Evolutionary conservation across 139 green algal genomes (phyloP), one percentile per base, ranked within the genome.

Genomic region (Astrephomene gubernaculifera): DNA sequence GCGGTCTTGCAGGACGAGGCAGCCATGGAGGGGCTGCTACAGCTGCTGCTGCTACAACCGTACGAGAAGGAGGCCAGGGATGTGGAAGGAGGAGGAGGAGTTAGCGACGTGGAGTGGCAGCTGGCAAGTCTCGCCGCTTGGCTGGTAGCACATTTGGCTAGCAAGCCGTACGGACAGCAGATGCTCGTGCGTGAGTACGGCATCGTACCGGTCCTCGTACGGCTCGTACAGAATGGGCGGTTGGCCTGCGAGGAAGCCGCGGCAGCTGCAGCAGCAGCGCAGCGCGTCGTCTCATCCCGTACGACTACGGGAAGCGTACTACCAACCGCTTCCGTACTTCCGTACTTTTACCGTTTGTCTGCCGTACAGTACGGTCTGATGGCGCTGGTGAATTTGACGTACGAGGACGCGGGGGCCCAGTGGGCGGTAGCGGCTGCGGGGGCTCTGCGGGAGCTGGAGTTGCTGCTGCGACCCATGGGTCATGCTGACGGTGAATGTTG

Each of bases 301-400:
- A 6, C 35, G 14, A n/a, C 67, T 24, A 21, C 36, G 36, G 36
- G 36, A 29, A 17, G 14, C 71, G 25, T 5, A 24, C 7, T 41
- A 21, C 35, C 24, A 41, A 0, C 0, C 12, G 41, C 25, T 38
- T 49, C 69, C 5, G 49, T 9, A 7, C 53, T 82, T 54, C 75
- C 75, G 57, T 82, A 71, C 75, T 27, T 27, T 8, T 82, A 71
- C 75, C 24, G 10, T 8, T 22, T 82, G 3, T 35, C 53, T 1
- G 54, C 74, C 0, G 3, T 54, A 33, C 53, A 82, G 75, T 82
- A 82, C 75, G 57, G 27, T 10, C 25, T 82, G 29, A 82, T 82
- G 75, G 75, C 75, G n/a, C 75, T 82, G 57, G 75, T 82, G 9
- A 82, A 82, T n/a, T 33, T 61, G 27, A 82, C 75, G 25, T 82